These are phyloP conservation scores for Coniella lustricola DNA, from an alignment of 2,329 filamentous ascomycete genomes.

Conservation along the genomic window DNA sequence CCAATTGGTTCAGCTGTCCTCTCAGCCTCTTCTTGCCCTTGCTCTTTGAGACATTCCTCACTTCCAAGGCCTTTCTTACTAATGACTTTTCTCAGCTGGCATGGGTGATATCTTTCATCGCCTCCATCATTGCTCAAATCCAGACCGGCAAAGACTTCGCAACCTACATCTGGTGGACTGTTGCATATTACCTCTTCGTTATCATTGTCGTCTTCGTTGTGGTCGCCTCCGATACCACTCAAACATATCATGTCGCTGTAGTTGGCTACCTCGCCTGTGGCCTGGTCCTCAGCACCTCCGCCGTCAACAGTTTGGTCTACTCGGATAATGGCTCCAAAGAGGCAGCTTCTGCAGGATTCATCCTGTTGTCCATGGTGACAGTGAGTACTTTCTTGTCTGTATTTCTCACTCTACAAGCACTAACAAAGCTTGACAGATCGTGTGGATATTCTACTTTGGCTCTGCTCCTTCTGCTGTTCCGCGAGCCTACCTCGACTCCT, in stretches of 20 bases:
- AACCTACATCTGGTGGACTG: constrained; percentile 87
- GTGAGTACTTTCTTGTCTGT: constrained; percentile 47
- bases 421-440: constrained; percentile 52
- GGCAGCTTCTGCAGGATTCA: constrained; percentile 86
- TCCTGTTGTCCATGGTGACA: constrained; percentile 85
- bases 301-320: constrained; percentile 83
- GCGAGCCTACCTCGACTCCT: constrained; percentile 89
- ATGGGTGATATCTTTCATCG: constrained; percentile 88
- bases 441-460: constrained; percentile 99
- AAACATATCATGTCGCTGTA: constrained; percentile 87
- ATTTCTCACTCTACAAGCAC: not conserved
- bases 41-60: not conserved
- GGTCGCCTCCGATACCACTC: constrained; percentile 73
- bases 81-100: constrained; percentile 58
- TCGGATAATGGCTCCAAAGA: constrained; percentile 65
- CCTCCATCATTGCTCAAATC: constrained; percentile 67
- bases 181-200: constrained; percentile 77
- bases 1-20: too few relatives aligned
- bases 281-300: constrained; percentile 76
- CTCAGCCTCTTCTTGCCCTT: not conserved
- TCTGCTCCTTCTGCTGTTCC: constrained; percentile 81
- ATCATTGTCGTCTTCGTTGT: constrained; percentile 76
- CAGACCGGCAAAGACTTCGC: constrained; percentile 54
- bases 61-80: constrained; percentile 5
- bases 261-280: constrained; percentile 81